These are phyloP conservation scores for Stropharia rugosoannulata DNA, from an alignment of 768 basidiomycete species.

Conservation along the genomic window DNA sequence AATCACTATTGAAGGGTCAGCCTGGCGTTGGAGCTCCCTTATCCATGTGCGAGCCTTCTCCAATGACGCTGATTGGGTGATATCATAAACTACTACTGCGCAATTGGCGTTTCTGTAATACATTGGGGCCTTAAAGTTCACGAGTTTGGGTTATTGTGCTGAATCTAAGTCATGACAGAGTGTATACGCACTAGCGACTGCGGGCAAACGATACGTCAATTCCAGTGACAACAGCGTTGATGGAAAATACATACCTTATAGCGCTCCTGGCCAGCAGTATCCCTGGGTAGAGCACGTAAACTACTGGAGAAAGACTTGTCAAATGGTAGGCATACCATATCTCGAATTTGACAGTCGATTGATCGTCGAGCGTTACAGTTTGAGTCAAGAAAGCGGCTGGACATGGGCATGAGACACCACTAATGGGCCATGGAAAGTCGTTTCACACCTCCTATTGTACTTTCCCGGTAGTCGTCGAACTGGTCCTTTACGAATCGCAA, in stretches of 20 bases:
- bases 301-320: conserved; percentile 2
- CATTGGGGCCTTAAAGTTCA: conserved; percentile 73
- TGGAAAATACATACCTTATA: conserved; percentile 64
- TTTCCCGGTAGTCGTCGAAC: conserved; percentile 94
- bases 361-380: conserved; percentile 87
- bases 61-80: conserved; percentile 87
- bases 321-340: conserved; percentile 71
- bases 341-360: conserved; percentile 95
- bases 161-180: conserved; percentile 35
- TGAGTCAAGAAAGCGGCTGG: conserved; percentile 98
- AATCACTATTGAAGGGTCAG: conserved; percentile 95
- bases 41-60: conserved; percentile 98
- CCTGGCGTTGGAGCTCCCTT: conserved; percentile 93
- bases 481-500: conserved; percentile 96
- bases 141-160: conserved; percentile 8
- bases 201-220: conserved; percentile 11
- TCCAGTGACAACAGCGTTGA: conserved; percentile 11
- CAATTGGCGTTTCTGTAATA: conserved; percentile 96
- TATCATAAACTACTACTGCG: conserved; percentile 94
- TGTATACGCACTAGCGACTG: conserved; percentile 40
- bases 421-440: conserved; percentile 5
- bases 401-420: conserved; percentile 17
- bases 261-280: conserved; percentile 94
- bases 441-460: conserved; percentile 80
- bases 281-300: conserved; percentile 48